A percentile compares a stretch with the other conserved stretches of the same genome.
These are phyloP conservation scores for Thraustochytrium sp. DNA, from an alignment of 352 stramenopile species.

Conservation along the genomic window DNA sequence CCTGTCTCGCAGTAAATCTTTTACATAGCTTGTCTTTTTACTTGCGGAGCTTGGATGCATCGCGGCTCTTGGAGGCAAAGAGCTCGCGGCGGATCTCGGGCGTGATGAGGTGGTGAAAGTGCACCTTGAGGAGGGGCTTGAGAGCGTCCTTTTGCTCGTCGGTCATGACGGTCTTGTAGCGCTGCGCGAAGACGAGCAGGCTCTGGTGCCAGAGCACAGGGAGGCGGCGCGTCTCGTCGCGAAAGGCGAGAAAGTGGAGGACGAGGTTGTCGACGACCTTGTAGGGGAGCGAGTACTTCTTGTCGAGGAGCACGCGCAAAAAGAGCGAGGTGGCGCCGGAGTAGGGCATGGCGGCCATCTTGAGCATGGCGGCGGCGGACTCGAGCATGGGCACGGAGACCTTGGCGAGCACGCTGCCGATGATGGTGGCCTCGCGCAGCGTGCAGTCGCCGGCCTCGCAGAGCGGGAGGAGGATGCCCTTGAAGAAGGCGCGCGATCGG, in stretches of 20 bases:
- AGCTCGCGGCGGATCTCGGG: slow-evolving; percentile 95
- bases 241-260: slow-evolving; percentile 90
- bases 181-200: slow-evolving; percentile 92
- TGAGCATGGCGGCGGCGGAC: slow-evolving; percentile 96
- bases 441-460: slow-evolving; percentile 89
- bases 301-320: slow-evolving; percentile 96
- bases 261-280: slow-evolving; percentile 91
- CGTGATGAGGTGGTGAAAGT: slow-evolving; percentile 94
- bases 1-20: too few relatives aligned
- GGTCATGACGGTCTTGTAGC: slow-evolving; percentile 96
- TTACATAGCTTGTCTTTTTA: too few relatives aligned
- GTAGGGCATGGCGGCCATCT: slow-evolving; percentile 92
- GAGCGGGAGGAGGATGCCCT: slow-evolving; percentile 96
- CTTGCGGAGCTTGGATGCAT: too few relatives aligned
- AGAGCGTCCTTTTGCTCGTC: slow-evolving; percentile 87
- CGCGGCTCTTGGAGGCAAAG: slow-evolving; percentile 54
- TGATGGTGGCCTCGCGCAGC: slow-evolving; percentile 92
- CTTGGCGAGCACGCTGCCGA: slow-evolving; percentile 91
- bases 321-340: slow-evolving; percentile 95
- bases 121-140: slow-evolving; percentile 77
- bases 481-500: slow-evolving; percentile 99
- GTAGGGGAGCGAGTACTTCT: slow-evolving; percentile 98
- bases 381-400: slow-evolving; percentile 98
- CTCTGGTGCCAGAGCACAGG: slow-evolving; percentile 98
- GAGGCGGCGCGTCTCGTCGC: slow-evolving; percentile 63